These are phyloP conservation scores for Boehmeria nivea DNA, from an alignment of 306 rosid genomes.

Conservation along the genomic window DNA sequence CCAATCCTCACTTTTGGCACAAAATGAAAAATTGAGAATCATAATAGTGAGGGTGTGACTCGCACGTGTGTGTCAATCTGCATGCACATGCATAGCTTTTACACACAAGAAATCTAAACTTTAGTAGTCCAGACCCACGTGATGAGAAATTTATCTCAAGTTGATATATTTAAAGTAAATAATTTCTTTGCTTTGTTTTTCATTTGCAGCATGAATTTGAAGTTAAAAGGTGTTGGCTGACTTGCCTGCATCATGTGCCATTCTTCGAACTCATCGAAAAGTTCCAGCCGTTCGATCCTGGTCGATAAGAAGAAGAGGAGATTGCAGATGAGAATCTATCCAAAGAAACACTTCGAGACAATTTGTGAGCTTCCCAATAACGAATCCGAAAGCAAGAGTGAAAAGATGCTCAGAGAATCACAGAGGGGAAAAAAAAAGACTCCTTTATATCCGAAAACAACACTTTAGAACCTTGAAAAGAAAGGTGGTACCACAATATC, in stretches of 20 bases:
- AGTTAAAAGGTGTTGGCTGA: constrained; percentile 12
- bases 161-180: constrained; percentile 4
- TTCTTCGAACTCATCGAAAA: constrained; percentile 96
- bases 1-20: constrained; percentile 9
- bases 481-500: constrained; percentile 25
- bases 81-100: neutral
- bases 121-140: constrained; percentile 12
- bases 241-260: constrained; percentile 99
- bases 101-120: constrained; percentile 5
- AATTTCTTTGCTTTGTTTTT: constrained; percentile 11
- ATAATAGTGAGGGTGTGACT: neutral
- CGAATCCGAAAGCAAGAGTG: constrained; percentile 19
- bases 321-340: constrained; percentile 31
- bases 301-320: constrained; percentile 16
- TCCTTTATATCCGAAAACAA: constrained; percentile 7
- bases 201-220: constrained; percentile 13
- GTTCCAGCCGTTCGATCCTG: constrained; percentile 92
- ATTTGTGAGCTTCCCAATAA: constrained; percentile 20
- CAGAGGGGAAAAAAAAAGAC: constrained; percentile 5
- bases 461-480: constrained; percentile 26
- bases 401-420: constrained; percentile 11
- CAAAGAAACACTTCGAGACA: constrained; percentile 17
- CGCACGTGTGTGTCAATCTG: constrained; percentile 2
- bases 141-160: constrained; percentile 16
- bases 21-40: neutral